Base-by-base conservation (phyloP, 2,329 filamentous ascomycete species). In the Verticillium zaregamsianum region DNA sequence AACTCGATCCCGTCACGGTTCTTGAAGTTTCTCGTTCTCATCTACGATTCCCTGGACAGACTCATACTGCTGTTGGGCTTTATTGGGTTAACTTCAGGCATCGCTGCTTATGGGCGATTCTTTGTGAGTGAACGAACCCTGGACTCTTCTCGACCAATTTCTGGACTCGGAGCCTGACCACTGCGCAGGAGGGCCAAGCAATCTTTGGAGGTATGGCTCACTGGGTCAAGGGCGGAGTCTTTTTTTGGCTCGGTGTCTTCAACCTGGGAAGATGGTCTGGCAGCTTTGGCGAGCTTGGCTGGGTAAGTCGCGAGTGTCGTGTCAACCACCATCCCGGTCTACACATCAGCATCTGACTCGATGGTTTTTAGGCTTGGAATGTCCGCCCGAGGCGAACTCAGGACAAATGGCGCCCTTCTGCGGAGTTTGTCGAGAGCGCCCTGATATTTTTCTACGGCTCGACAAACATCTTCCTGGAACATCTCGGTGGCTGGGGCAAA, bases 211-310 rank as follows among this genome's bases (percentile, higher is more conserved):
- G 94, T 2, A 81, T 97, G 52, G 94, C 94, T 8, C 94, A 98
- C 72, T 97, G 92, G 79, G 88, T 97, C 74, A 98, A 98, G 74
- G 94, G 94, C 55, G 91, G 91, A 3, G 90, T 98, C 60, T 98
- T 98, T 80, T 92, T 97, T 78, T 95, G 92, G 88, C 91, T 96
- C 65, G 94, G 94, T 9, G 77, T 97, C 23, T 78, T 97, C 63
- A 96, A 92, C 0, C 82, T 98, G 4, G 93, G 92, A 33, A 89
- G 94, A 61, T 97, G 92, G 90, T 87, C 93, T 71, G 94, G 94
- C 31, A 91, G 90, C 73, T 98, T 96, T 73, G 88, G 90, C 62
- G 91, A 97, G 63, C 84, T 94, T 61, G 94, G 94, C 66, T 98
- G 94, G 94, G 82, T 84, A 67, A 71, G 79, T 75, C 57, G 40